Base-by-base conservation (phyloP, 495 filamentous ascomycete genomes). In the Alectoria sarmentosa region DNA sequence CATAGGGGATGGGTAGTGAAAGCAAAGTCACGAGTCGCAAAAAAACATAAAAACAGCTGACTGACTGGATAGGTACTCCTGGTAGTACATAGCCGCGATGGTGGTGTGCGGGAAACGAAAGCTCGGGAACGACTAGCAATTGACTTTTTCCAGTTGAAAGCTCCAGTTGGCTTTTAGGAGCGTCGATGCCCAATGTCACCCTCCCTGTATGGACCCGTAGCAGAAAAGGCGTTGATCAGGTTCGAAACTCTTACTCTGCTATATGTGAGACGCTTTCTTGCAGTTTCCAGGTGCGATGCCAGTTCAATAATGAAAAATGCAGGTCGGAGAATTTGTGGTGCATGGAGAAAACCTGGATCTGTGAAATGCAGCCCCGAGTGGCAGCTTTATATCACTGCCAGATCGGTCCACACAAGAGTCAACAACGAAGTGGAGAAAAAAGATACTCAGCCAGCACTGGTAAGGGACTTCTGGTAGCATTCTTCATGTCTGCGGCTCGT, bases 51-150 rank as follows among this genome's bases (percentile, higher is more conserved):
- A n/a, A n/a, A n/a, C n/a, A n/a, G 69, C 61, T 56, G 60, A 80
- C 85, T 76, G 81, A 88, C 85, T 85, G 63, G 82, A 82, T 70
- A 88, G 80, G 74, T 88, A 88, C 72, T 84, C 83, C 66, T 86
- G 82, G 76, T 88, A 88, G 75, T 86, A 88, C 85, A 64, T 64
- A 64, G 57, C 56, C 54, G 44, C 56, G 56, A 58, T 49, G 32
- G 23, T 49, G 34, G 56, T 48, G 52, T 61, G 46, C 58, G 17
- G 41, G 44, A 62, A 38, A 61, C 57, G 46, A 65, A 61, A 49
- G 49, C 34, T 41, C 55, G 37, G 42, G 56, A 19, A 30, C 32
- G 41, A 61, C 61, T 63, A 67, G 52, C 59, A 61, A 41, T 44
- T 56, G 60, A 41, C 55, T 48, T 39, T 64, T 41, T 56, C 37